Conservation (phyloP, 73 alveolate genomes). For the Paramecium primaurelia region DNA sequence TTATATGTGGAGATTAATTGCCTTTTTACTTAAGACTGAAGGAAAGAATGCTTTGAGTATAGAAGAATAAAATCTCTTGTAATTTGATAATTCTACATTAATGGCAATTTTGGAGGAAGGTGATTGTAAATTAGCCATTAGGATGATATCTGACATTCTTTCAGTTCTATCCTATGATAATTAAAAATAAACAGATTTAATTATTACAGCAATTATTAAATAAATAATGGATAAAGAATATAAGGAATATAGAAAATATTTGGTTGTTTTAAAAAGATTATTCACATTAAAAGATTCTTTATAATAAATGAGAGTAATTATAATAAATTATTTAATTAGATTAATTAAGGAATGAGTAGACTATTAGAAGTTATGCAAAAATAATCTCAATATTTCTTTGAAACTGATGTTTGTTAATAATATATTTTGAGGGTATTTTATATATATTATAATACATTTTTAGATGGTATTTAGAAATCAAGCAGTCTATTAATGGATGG, state of each 20-base stretch:
- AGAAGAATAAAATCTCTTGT: background rate
- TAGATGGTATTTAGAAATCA: background rate
- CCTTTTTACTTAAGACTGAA: background rate
- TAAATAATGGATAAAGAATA: conserved; percentile 12
- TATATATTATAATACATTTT: background rate
- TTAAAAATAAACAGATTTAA: background rate
- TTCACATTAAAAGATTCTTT: background rate
- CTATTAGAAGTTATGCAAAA: background rate
- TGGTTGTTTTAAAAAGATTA: conserved; percentile 16
- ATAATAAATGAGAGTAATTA: background rate
- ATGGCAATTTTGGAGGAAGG: conserved; percentile 18
- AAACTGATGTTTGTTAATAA: conserved; percentile 41
- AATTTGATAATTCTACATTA: background rate
- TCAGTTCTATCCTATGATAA: background rate
- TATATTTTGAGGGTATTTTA: background rate
- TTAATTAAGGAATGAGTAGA: background rate
- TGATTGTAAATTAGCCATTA: conserved; percentile 4
- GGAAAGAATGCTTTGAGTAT: background rate
- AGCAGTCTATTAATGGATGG: background rate
- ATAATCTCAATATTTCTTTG: conserved; percentile 11
- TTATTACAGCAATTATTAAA: background rate
- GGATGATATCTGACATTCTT: conserved; percentile 39
- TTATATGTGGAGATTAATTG: conserved; percentile 26
- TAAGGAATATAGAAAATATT: conserved; percentile 32
- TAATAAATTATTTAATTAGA: background rate